These are phyloP conservation scores for Metroxylon sagu DNA, from an alignment of 176 grass and related monocot genomes.

Conservation along the genomic window DNA sequence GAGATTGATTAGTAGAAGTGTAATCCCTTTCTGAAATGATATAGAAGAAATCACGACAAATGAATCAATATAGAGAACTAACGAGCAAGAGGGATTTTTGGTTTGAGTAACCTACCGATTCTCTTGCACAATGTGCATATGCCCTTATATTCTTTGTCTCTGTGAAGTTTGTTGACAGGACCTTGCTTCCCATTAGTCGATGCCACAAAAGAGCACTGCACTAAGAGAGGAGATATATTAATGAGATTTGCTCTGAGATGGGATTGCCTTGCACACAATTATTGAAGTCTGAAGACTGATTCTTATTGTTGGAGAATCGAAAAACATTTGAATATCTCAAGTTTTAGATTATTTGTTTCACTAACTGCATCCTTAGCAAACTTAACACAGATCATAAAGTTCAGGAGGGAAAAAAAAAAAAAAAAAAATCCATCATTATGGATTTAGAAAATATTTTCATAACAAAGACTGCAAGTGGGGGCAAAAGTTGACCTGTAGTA, in stretches of 20 bases:
- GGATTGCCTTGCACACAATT: no score
- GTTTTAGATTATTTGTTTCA: no score
- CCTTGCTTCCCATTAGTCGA: constrained; percentile 59
- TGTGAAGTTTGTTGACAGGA: constrained; percentile 43
- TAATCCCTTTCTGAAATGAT: constrained; percentile 44
- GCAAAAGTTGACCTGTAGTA: constrained; percentile 55
- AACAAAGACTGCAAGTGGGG: background rate
- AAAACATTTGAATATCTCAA: no score
- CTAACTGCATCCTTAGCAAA: no score
- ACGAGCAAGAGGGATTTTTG: background rate
- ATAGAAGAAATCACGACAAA: background rate
- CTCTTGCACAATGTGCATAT: constrained; percentile 3
- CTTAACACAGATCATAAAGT: no score
- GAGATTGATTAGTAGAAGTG: constrained; percentile 71
- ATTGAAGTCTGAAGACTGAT: no score
- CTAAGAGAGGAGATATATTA: background rate
- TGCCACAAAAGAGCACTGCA: constrained; percentile 73
- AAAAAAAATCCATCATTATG: no score
- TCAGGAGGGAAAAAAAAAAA: no score
- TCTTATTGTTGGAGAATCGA: no score
- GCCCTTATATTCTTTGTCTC: constrained; percentile 45
- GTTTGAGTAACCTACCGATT: constrained; percentile 1
- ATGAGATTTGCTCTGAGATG: no score
- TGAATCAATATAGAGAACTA: background rate
- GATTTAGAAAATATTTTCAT: no score